Percentiles rank a stretch among this genome's conserved stretches.
Evolutionary conservation across 495 filamentous ascomycete genomes (phyloP).

Genomic region (Aspergillus bertholletiae): DNA sequence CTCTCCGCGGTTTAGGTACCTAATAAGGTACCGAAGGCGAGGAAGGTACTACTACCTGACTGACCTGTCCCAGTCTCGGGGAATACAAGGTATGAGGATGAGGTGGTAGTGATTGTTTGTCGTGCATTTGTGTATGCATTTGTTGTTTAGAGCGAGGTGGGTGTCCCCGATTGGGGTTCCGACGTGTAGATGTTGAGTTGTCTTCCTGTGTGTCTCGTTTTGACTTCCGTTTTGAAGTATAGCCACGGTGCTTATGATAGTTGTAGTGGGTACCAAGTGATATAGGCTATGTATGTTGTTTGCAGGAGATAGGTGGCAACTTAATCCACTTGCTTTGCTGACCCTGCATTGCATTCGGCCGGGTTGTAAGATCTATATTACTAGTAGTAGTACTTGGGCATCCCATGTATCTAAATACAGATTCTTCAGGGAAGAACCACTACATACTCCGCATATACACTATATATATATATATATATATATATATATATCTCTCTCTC

Average conservation of each 20-base stretch:
- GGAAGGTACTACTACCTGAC: neutral
- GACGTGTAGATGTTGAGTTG: neutral
- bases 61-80: neutral
- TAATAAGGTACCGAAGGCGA: neutral
- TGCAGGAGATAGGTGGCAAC: neutral
- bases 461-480: neutral
- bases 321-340: no score
- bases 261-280: no score
- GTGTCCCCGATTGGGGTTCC: neutral
- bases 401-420: no score
- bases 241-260: no score
- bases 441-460: no score
- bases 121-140: neutral
- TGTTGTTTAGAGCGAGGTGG: neutral
- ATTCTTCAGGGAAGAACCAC: no score
- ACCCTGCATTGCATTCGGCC: neutral
- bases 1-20: neutral
- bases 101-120: constrained; percentile 1
- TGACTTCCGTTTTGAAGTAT: no score
- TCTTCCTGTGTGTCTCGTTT: neutral
- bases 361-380: neutral
- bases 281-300: neutral
- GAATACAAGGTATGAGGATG: no score
- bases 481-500: no score
- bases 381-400: no score